Evolutionary conservation across 345 rosid species (phyloP).

Genomic region (Citrus mangshanensis): DNA sequence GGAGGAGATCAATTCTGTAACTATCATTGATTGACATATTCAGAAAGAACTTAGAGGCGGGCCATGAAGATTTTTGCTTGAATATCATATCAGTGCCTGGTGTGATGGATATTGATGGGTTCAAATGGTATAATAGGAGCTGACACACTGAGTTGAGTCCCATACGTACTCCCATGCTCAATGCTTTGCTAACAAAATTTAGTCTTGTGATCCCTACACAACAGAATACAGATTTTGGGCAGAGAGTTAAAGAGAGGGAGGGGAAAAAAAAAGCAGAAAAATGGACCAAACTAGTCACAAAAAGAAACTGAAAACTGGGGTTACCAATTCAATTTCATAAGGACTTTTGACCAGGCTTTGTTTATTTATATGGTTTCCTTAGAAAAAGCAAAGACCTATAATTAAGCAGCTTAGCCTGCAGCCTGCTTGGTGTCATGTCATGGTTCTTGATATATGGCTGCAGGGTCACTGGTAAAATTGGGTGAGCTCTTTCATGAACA

Average conservation of each 20-base stretch:
- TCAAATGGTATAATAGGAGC: background rate
- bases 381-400: conserved; percentile 12
- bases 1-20: background rate
- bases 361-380: conserved; percentile 13
- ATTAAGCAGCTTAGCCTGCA: background rate
- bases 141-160: conserved; percentile 2
- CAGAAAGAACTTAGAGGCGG: background rate
- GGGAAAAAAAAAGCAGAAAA: background rate
- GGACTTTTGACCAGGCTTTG: conserved; percentile 34
- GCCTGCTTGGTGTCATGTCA: conserved; percentile 26
- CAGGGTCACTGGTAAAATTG: conserved; percentile 3
- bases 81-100: background rate
- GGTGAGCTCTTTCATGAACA: conserved; percentile 28
- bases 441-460: background rate
- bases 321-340: conserved; percentile 25
- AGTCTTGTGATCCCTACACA: conserved; percentile 8
- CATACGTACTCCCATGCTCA: conserved; percentile 1
- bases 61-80: background rate
- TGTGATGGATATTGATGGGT: background rate
- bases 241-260: conserved; percentile 22
- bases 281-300: conserved; percentile 33
- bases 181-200: conserved; percentile 12
- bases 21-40: background rate
- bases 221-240: conserved; percentile 19
- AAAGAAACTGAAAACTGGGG: conserved; percentile 28